Evolutionary conservation across 805 yeast genomes (phyloP).

Genomic region (Hanseniaspora meyeri): DNA sequence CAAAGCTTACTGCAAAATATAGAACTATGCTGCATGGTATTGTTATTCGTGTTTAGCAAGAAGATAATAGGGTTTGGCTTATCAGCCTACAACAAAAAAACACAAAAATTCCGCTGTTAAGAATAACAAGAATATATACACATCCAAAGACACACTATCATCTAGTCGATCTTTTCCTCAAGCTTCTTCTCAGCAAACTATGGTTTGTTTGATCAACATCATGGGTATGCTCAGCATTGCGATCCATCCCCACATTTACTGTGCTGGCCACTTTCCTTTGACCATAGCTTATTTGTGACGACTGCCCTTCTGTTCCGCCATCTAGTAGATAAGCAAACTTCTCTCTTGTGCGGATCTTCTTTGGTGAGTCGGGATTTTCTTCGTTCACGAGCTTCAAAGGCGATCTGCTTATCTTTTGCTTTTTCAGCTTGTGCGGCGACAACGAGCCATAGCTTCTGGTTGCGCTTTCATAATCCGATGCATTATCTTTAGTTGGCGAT

Average conservation of each 20-base stretch:
- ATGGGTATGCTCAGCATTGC: background rate
- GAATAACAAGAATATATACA: too few species aligned
- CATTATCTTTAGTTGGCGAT: background rate
- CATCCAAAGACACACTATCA: background rate
- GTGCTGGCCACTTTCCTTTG: background rate
- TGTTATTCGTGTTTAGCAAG: background rate
- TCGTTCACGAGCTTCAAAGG: background rate
- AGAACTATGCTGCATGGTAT: background rate
- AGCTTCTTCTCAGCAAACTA: background rate
- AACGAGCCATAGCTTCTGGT: background rate
- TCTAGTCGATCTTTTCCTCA: slow-evolving; percentile 1
- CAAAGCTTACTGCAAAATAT: too few species aligned
- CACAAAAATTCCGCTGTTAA: background rate
- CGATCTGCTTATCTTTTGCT: background rate
- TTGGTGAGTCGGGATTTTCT: background rate
- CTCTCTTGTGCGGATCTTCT: background rate
- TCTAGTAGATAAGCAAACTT: background rate
- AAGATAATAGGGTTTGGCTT: background rate
- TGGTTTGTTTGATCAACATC: too few species aligned
- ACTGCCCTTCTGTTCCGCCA: background rate
- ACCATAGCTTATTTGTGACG: background rate
- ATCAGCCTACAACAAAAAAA: background rate
- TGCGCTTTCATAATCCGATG: background rate
- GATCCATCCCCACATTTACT: background rate
- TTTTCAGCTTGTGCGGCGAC: background rate